Percentiles rank a stretch among this genome's conserved stretches.
Conservation (phyloP, 495 filamentous ascomycete genomes). For the Penicillium parvum region DNA sequence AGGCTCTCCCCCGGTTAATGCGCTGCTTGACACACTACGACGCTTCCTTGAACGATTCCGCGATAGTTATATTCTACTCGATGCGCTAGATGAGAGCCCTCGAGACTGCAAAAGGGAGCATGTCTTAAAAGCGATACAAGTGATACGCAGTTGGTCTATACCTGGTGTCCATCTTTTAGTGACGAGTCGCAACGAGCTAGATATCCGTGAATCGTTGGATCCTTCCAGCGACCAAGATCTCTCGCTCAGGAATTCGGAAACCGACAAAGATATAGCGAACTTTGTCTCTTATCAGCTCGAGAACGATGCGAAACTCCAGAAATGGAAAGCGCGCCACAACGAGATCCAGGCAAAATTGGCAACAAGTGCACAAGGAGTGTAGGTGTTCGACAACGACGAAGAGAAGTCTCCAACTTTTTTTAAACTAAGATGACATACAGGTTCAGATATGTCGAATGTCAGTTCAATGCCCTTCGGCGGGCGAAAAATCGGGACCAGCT, state of each 20-base stretch:
- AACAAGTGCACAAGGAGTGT: slow-evolving; percentile 32
- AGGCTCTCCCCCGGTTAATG: slow-evolving; percentile 6
- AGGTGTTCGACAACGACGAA: too few species aligned
- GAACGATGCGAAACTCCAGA: slow-evolving; percentile 22
- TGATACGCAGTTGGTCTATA: slow-evolving; percentile 22
- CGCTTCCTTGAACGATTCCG: slow-evolving; percentile 11
- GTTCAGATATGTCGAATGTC: too few species aligned
- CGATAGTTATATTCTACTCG: slow-evolving; percentile 25
- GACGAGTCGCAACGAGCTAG: slow-evolving; percentile 33
- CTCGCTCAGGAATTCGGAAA: slow-evolving; percentile 20
- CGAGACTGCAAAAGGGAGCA: slow-evolving; percentile 11
- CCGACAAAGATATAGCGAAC: slow-evolving; percentile 27
- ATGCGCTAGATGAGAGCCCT: slow-evolving; percentile 28
- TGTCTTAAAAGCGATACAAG: slow-evolving; percentile 19
- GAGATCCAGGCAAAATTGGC: slow-evolving; percentile 25
- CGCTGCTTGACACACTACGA: slow-evolving; percentile 14
- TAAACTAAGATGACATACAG: slow-evolving; percentile 21
- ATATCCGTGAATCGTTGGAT: slow-evolving; percentile 29
- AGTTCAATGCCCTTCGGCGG: too few species aligned
- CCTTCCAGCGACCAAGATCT: slow-evolving; percentile 13
- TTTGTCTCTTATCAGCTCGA: slow-evolving; percentile 28
- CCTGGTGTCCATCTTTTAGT: slow-evolving; percentile 32
- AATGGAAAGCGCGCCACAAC: slow-evolving; percentile 22
- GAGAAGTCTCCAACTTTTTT: too few species aligned
- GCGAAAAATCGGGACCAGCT: too few species aligned